phyloP scores from a whole-genome alignment of 192 early-diverging fungal genomes.

The Ambispora gerdemannii region DNA sequence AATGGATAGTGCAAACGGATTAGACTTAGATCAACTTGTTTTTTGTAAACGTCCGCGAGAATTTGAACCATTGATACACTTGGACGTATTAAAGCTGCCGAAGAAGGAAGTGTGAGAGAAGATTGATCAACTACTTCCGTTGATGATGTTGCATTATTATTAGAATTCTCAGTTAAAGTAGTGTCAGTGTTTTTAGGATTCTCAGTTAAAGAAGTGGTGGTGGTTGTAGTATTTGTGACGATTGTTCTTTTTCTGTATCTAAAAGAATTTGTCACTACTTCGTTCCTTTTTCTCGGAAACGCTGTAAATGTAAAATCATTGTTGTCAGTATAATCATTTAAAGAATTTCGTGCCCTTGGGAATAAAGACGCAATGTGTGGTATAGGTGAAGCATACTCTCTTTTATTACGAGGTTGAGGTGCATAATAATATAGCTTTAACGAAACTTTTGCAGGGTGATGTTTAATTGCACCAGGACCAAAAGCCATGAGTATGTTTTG shows the following conservation, averaged over 20 bases:
- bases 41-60: background rate
- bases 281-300: background rate
- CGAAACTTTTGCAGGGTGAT: constrained; percentile 6
- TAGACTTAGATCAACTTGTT: constrained; percentile 8
- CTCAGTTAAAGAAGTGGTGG: background rate
- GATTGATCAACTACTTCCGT: background rate
- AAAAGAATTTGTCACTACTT: too few species aligned
- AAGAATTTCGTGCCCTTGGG: background rate
- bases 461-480: background rate
- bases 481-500: constrained; percentile 5
- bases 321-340: background rate
- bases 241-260: too few species aligned
- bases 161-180: background rate
- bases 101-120: background rate
- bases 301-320: background rate
- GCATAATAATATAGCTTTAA: constrained; percentile 15
- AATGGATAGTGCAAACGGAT: constrained; percentile 13
- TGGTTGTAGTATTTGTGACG: background rate
- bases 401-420: background rate
- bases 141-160: background rate
- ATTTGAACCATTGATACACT: background rate
- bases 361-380: background rate
- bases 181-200: background rate
- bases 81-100: background rate
- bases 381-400: background rate